These are phyloP conservation scores for Sphaerulina vaccinii DNA, from an alignment of 2,329 filamentous ascomycete genomes.

Conservation along the genomic window DNA sequence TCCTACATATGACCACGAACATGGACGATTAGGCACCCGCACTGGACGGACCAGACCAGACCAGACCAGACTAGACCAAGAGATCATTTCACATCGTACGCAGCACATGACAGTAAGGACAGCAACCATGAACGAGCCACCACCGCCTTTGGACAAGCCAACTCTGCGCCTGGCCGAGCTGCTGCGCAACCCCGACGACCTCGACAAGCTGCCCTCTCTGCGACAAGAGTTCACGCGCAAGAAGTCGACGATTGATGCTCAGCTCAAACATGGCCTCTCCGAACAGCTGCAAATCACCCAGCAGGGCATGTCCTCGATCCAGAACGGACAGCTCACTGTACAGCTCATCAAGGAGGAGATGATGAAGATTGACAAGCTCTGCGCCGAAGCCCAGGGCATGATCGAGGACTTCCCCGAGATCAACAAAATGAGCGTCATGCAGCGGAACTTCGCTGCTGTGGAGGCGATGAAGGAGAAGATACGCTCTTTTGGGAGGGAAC, in stretches of 20 bases:
- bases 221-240: conserved; percentile 93
- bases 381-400: conserved; percentile 95
- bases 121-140: conserved; percentile 32
- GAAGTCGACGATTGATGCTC: conserved; percentile 85
- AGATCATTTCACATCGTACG: not conserved
- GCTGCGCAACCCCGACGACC: conserved; percentile 90
- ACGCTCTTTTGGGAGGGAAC: conserved; percentile 77
- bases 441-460: conserved; percentile 92
- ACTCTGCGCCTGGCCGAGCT: conserved; percentile 77
- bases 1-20: not conserved
- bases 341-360: conserved; percentile 96
- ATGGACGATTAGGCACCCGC: not conserved
- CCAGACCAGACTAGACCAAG: not conserved
- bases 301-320: conserved; percentile 83
- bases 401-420: conserved; percentile 94
- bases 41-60: not conserved
- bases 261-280: conserved; percentile 81
- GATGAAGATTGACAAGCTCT: conserved; percentile 96
- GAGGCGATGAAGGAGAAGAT: conserved; percentile 90
- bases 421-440: conserved; percentile 87
- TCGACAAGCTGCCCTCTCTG: conserved; percentile 88
- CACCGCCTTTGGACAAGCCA: conserved; percentile 32
- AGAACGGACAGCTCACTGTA: conserved; percentile 87
- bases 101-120: no score
- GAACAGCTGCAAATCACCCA: conserved; percentile 95